Evolutionary conservation across 2,329 filamentous ascomycete species (phyloP), one percentile per base, ranked within the genome.

Genomic region (Stachybotrys chartarum): DNA sequence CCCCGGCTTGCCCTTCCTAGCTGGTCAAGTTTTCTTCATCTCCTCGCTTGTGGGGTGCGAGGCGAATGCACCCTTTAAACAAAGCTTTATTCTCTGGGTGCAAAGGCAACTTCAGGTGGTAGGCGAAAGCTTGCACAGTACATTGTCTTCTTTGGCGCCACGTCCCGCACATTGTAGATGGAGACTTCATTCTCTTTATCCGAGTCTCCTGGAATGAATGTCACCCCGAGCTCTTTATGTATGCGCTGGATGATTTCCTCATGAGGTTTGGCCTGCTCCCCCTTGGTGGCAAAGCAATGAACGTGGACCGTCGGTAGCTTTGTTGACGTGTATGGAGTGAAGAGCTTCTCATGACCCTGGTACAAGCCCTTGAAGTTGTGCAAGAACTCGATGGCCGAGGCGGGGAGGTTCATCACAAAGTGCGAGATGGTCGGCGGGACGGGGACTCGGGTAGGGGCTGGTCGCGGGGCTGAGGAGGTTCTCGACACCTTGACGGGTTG

Each of bases 401-500:
- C 94, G 1, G 94, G 94, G 16, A 99, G 86, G 72, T 99, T 99
- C 90, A 99, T 97, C 61, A 97, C 88, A 70, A 92, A 99, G 75
- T 97, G 94, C n/a, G 85, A 81, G 68, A 97, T 90, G 44, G 86
- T 86, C 3, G 80, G 79, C 3, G 93, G 93, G 50, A 91, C 78
- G 11, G 77, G 74, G 31, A 84, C 67, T 58, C 64, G 71, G 59
- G 64, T 63, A 30, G 70, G 69, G 54, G 69, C 64, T 5, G 73
- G 73, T 4, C 67, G 68, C 14, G 70, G 68, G 18, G 66, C 65
- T 16, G 71, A 67, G 49, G 66, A 70, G 66, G 62, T 74, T 54
- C 72, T 73, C 11, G 73, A 70, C 47, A 65, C 65, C 55, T 68
- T 72, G 50, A 66, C 60, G 10, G 74, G 73, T 30, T 75, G 70